Evolutionary conservation across 768 basidiomycete species (phyloP).

Genomic region (Ramaria rubella): DNA sequence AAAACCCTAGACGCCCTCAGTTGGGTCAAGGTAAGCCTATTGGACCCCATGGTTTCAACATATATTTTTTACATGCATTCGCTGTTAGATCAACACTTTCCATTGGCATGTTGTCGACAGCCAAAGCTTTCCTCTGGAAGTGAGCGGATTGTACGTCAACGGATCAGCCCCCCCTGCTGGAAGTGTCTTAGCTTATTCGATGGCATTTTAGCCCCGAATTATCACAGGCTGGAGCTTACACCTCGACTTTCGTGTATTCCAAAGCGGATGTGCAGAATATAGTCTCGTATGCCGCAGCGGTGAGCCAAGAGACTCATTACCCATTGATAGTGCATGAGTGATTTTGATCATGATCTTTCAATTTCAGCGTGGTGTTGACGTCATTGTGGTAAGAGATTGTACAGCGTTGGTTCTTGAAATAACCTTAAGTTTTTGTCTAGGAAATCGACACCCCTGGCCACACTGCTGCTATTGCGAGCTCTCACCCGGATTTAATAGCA

Average conservation of each 20-base stretch:
- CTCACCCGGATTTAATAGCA: slow-evolving; percentile 71
- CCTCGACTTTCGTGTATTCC: slow-evolving; percentile 44
- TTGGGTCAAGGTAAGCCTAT: slow-evolving; percentile 48
- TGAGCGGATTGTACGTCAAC: slow-evolving; percentile 39
- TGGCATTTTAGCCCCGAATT: slow-evolving; percentile 37
- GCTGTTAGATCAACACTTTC: slow-evolving; percentile 56
- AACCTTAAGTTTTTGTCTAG: slow-evolving; percentile 25
- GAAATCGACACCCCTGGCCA: slow-evolving; percentile 87
- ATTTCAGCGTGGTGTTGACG: slow-evolving; percentile 64
- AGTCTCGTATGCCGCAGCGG: slow-evolving; percentile 61
- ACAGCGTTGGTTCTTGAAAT: background rate
- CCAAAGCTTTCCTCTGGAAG: slow-evolving; percentile 70
- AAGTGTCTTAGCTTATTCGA: background rate
- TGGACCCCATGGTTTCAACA: background rate
- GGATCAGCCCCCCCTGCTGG: background rate
- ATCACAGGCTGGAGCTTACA: slow-evolving; percentile 54
- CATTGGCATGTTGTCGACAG: slow-evolving; percentile 86
- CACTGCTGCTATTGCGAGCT: slow-evolving; percentile 53
- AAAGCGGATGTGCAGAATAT: slow-evolving; percentile 51
- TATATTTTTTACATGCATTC: slow-evolving; percentile 2
- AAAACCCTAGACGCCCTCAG: slow-evolving; percentile 72
- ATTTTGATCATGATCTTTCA: slow-evolving; percentile 18
- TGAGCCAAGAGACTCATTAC: slow-evolving; percentile 32
- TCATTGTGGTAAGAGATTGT: slow-evolving; percentile 38
- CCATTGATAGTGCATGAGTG: background rate